phyloP scores from a whole-genome alignment of 2,329 filamentous ascomycete species.

The Nothophoma quercina region DNA sequence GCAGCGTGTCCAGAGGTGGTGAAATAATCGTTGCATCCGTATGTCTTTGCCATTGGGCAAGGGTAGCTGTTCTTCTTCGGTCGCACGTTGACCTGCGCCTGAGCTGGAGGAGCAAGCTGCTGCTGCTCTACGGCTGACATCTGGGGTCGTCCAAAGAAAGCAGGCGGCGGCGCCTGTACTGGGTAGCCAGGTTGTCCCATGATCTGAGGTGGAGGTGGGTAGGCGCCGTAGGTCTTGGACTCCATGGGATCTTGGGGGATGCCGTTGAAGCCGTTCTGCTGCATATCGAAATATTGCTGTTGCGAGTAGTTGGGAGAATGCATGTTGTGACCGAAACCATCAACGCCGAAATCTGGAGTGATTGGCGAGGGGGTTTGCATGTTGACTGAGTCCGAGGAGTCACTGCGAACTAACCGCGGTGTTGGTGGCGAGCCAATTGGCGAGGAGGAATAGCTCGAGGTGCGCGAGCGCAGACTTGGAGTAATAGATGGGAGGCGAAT shows the following conservation, averaged over 20 bases:
- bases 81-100: constrained; percentile 51
- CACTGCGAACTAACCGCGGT: constrained; percentile 55
- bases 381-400: constrained; percentile 55
- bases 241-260: constrained; percentile 7
- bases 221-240: constrained; percentile 31
- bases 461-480: constrained; percentile 49
- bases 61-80: constrained; percentile 73
- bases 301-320: constrained; percentile 40
- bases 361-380: constrained; percentile 57
- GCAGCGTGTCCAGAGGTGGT: constrained; percentile 87
- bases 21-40: constrained; percentile 79
- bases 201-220: constrained; percentile 35
- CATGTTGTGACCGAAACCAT: constrained; percentile 29
- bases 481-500: constrained; percentile 47
- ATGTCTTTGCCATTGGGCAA: constrained; percentile 74
- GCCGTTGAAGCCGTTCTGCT: constrained; percentile 7
- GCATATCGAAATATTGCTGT: constrained; percentile 35
- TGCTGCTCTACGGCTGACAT: constrained; percentile 22
- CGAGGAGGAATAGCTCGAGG: constrained; percentile 56
- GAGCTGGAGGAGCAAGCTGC: constrained; percentile 47
- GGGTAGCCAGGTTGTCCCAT: constrained; percentile 36
- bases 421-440: constrained; percentile 57
- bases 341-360: constrained; percentile 52
- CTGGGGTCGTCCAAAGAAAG: constrained; percentile 29
- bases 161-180: constrained; percentile 7